Conservation (phyloP, 345 rosid genomes). For the Acer campestre region DNA sequence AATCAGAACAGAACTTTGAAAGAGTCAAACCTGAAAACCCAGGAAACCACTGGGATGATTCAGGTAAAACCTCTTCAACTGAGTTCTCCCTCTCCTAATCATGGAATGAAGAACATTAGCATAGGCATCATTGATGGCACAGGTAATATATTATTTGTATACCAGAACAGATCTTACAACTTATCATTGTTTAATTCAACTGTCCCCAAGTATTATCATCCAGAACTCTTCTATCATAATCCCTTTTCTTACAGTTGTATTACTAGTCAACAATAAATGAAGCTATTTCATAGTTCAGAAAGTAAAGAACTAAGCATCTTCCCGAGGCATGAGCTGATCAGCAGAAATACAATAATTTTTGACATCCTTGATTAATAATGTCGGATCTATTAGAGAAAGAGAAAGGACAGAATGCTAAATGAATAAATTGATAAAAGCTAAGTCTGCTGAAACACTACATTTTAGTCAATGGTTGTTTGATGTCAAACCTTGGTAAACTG, state of each 20-base stretch:
- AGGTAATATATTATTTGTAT: too few relatives aligned
- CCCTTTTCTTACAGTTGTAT: background rate
- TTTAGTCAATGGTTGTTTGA: background rate
- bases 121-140: background rate
- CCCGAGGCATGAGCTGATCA: background rate
- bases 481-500: background rate
- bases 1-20: conserved; percentile 10
- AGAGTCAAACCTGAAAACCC: conserved; percentile 69
- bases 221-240: background rate
- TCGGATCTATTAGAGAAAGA: background rate
- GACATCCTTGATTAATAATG: too few relatives aligned
- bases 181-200: background rate
- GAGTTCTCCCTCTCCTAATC: conserved; percentile 65
- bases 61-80: conserved; percentile 59
- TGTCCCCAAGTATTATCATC: background rate
- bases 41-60: conserved; percentile 49
- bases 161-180: background rate
- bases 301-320: background rate
- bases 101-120: conserved; percentile 22
- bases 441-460: background rate
- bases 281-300: background rate
- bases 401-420: background rate
- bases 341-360: background rate
- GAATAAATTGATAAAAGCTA: background rate
- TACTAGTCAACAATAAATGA: background rate